phyloP scores from a whole-genome alignment of 345 rosid genomes.

The Rhizophora mangle region DNA sequence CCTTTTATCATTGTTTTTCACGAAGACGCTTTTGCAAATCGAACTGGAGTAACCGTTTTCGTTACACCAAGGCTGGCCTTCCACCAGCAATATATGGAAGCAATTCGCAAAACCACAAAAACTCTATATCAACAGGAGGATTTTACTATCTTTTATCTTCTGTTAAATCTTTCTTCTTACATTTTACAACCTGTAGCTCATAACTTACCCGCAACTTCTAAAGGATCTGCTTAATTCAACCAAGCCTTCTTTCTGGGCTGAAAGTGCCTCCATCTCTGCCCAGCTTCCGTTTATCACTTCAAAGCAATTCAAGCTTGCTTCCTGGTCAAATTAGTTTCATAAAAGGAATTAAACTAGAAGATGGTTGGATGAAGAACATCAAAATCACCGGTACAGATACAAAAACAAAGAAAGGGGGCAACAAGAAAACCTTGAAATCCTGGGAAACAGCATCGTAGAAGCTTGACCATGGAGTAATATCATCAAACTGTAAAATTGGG shows the following conservation, averaged over 20 bases:
- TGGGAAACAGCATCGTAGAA: constrained; percentile 71
- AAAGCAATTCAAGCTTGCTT: constrained; percentile 60
- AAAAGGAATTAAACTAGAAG: constrained; percentile 1
- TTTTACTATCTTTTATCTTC: no score
- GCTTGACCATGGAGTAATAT: constrained; percentile 63
- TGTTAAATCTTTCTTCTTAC: not conserved
- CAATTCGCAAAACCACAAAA: not conserved
- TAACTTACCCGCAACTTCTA: constrained; percentile 60
- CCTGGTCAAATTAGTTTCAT: constrained; percentile 33
- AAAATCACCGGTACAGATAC: not conserved
- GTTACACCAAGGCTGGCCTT: no score
- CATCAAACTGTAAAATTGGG: constrained; percentile 68
- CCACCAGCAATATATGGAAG: no score
- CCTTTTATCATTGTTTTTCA: no score
- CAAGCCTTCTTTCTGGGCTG: constrained; percentile 46
- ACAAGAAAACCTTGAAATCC: constrained; percentile 55
- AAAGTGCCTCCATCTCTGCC: constrained; percentile 56
- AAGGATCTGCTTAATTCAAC: constrained; percentile 55
- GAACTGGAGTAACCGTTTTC: no score
- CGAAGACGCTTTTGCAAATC: no score
- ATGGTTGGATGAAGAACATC: not conserved
- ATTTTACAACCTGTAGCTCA: not conserved
- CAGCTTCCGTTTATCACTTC: constrained; percentile 70
- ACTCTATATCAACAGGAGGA: not conserved
- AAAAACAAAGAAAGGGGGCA: not conserved